A percentile compares a stretch with the other conserved stretches of the same genome.
Evolutionary conservation across 1,284 basidiomycete genomes (phyloP).

Genomic region (Cryptococcus depauperatus): DNA sequence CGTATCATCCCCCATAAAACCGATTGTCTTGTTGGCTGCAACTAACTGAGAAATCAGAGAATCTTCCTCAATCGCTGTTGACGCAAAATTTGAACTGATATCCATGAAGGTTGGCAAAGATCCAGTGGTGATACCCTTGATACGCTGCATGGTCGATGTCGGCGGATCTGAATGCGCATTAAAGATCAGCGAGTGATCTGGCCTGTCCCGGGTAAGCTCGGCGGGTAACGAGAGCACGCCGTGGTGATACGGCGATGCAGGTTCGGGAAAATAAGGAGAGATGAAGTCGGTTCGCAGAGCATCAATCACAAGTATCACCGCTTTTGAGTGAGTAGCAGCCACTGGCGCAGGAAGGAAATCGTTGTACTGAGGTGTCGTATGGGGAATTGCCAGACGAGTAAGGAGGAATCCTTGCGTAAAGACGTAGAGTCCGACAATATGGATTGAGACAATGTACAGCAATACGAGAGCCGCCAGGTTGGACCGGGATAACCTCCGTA

Average conservation of each 20-base stretch:
- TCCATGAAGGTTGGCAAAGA: conserved; percentile 95
- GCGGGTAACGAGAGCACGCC: conserved; percentile 70
- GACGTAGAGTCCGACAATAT: conserved; percentile 51
- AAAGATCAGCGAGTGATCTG: conserved; percentile 71
- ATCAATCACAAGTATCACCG: conserved; percentile 83
- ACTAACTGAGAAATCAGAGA: conserved; percentile 57
- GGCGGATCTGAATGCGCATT: conserved; percentile 90
- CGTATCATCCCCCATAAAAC: conserved; percentile 94
- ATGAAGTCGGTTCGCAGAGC: conserved; percentile 92
- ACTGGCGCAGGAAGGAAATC: conserved; percentile 47
- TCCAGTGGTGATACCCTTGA: conserved; percentile 92
- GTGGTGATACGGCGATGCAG: conserved; percentile 65
- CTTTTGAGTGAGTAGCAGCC: conserved; percentile 62
- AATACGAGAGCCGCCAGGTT: conserved; percentile 49
- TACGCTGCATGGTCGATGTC: conserved; percentile 87
- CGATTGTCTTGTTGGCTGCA: conserved; percentile 43
- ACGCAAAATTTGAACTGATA: conserved; percentile 84
- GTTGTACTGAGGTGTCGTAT: conserved; percentile 46
- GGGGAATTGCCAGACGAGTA: conserved; percentile 65
- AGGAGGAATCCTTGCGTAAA: conserved; percentile 86
- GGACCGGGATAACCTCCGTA: conserved; percentile 23
- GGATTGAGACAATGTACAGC: conserved; percentile 53
- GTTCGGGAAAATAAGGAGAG: conserved; percentile 55
- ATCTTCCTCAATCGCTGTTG: conserved; percentile 77
- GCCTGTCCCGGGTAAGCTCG: conserved; percentile 56